Conservation (phyloP, 2,329 filamentous ascomycete genomes). For the Epichloe hybrida region DNA sequence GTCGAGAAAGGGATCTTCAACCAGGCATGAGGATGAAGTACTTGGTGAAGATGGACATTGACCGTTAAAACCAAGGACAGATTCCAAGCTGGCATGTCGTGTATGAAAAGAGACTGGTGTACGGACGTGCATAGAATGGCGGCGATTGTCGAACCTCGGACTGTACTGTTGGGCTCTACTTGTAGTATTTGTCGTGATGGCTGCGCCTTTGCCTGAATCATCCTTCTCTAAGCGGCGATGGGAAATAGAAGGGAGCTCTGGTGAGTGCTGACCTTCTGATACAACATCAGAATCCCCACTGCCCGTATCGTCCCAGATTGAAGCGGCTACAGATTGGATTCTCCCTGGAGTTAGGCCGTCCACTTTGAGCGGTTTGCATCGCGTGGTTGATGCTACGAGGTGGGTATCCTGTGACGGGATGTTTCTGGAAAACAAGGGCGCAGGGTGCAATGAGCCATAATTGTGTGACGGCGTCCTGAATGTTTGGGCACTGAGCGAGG, state of each 20-base stretch:
- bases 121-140: neutral
- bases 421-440: neutral
- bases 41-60: neutral
- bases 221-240: neutral
- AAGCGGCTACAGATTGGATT: conserved; percentile 1
- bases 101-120: neutral
- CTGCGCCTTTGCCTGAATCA: neutral
- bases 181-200: neutral
- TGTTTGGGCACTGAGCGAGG: neutral
- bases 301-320: neutral
- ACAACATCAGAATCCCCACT: neutral
- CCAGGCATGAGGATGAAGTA: neutral
- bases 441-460: neutral
- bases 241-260: neutral
- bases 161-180: neutral
- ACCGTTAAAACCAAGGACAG: neutral
- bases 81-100: neutral
- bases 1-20: neutral
- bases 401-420: no score
- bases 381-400: neutral
- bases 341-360: neutral
- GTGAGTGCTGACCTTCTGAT: neutral
- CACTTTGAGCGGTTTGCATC: neutral
- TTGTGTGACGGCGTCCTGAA: neutral
- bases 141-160: neutral